Evolutionary conservation across 495 filamentous ascomycete species (phyloP).

Genomic region (Aspergillus asperescens): DNA sequence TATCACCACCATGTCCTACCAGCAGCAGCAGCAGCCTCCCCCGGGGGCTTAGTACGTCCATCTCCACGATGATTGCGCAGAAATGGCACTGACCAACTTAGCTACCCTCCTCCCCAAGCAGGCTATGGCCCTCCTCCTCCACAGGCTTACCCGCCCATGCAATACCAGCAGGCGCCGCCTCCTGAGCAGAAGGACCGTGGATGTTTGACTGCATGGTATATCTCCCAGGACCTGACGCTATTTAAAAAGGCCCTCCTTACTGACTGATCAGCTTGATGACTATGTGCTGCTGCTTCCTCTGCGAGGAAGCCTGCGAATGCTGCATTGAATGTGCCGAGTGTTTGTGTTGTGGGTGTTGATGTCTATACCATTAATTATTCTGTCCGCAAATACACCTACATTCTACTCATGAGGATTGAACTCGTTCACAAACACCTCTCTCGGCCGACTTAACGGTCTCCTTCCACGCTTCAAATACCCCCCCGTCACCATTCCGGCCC

Average conservation of each 20-base stretch:
- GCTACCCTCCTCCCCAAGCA: constrained; percentile 5
- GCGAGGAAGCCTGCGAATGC: constrained; percentile 24
- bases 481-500: constrained; percentile 47
- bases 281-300: constrained; percentile 26
- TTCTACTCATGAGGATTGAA: constrained; percentile 13
- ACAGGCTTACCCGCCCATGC: constrained; percentile 22
- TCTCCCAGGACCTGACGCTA: too few relatives aligned
- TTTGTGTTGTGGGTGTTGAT: constrained; percentile 19
- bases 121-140: constrained; percentile 8
- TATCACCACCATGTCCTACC: constrained; percentile 7
- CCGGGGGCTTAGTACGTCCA: constrained; percentile 14
- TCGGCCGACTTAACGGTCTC: constrained; percentile 12
- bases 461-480: constrained; percentile 41
- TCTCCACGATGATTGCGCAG: not conserved
- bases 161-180: constrained; percentile 20
- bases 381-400: too few relatives aligned
- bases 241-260: too few relatives aligned
- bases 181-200: constrained; percentile 22
- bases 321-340: constrained; percentile 19
- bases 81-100: not conserved
- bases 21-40: constrained; percentile 9
- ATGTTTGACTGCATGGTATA: constrained; percentile 21
- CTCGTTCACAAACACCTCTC: constrained; percentile 15
- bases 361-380: not conserved
- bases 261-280: constrained; percentile 16